These are phyloP conservation scores for Tetrahymena borealis DNA, from an alignment of 73 alveolate genomes.

Conservation along the genomic window DNA sequence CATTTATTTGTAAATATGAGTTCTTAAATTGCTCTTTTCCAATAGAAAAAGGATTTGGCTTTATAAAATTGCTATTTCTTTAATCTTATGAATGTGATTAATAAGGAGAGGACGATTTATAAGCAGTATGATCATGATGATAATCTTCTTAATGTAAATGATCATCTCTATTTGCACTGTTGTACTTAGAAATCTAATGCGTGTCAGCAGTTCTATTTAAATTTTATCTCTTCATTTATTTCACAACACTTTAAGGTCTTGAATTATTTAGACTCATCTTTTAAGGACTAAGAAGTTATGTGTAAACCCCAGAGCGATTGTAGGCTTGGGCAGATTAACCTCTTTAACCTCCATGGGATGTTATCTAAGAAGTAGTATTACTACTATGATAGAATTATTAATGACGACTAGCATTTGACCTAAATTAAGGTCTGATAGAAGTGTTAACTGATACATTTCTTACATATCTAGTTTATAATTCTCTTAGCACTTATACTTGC, in stretches of 20 bases:
- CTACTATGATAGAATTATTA: too few relatives aligned
- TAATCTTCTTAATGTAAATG: background rate
- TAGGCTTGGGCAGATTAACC: background rate
- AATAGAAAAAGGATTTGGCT: background rate
- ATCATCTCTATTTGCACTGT: background rate
- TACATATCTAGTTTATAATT: background rate
- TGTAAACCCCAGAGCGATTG: background rate
- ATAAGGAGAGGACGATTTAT: background rate
- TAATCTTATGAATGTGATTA: too few relatives aligned
- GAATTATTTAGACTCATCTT: background rate
- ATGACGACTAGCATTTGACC: background rate
- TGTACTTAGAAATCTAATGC: background rate
- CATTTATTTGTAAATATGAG: background rate
- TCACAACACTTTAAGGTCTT: background rate
- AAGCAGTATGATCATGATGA: background rate
- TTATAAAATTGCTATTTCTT: background rate
- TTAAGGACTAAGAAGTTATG: background rate
- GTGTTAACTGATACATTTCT: background rate
- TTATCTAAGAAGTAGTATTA: background rate
- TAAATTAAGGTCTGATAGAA: background rate
- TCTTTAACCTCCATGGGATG: background rate
- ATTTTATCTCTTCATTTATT: background rate
- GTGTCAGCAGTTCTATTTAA: background rate
- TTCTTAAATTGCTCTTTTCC: background rate
- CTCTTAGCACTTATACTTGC: background rate